A percentile compares a stretch with the other conserved stretches of the same genome.
Evolutionary conservation across 108 stramenopile genomes (phyloP).

Genomic region (Halocafeteria seosinensis): DNA sequence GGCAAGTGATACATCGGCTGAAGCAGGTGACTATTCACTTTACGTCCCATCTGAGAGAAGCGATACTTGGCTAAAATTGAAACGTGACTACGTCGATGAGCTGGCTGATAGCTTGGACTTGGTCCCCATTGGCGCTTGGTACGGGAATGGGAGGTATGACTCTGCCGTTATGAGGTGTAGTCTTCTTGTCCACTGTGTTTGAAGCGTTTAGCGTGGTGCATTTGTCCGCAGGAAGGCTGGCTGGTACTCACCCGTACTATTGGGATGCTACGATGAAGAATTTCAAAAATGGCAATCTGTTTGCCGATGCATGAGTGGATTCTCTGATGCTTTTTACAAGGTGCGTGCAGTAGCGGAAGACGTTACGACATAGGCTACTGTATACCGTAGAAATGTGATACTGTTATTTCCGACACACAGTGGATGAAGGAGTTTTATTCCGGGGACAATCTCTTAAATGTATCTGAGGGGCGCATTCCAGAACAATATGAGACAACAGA

Average conservation of each 20-base stretch:
- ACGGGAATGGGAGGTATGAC: constrained; percentile 76
- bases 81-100: constrained; percentile 96
- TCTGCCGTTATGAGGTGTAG: too few species aligned
- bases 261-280: constrained; percentile 90
- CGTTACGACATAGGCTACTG: too few species aligned
- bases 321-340: constrained; percentile 94
- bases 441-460: constrained; percentile 42
- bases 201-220: too few species aligned
- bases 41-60: constrained; percentile 85
- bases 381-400: too few species aligned
- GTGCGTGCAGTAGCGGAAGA: too few species aligned
- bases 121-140: constrained; percentile 87
- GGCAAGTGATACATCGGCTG: too few species aligned
- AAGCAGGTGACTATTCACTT: too few species aligned
- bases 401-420: too few species aligned
- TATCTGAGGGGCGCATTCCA: constrained; percentile 34
- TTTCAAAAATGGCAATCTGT: constrained; percentile 85
- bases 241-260: constrained; percentile 82
- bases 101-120: constrained; percentile 91
- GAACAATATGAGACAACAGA: constrained; percentile 55
- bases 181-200: too few species aligned
- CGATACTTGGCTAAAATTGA: constrained; percentile 96
- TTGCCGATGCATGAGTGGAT: constrained; percentile 95
- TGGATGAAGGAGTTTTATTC: constrained; percentile 53
- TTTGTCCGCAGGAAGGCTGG: constrained; percentile 85